Conservation (phyloP, 2,329 filamentous ascomycete species). For the Monosporascus cannonballus region DNA sequence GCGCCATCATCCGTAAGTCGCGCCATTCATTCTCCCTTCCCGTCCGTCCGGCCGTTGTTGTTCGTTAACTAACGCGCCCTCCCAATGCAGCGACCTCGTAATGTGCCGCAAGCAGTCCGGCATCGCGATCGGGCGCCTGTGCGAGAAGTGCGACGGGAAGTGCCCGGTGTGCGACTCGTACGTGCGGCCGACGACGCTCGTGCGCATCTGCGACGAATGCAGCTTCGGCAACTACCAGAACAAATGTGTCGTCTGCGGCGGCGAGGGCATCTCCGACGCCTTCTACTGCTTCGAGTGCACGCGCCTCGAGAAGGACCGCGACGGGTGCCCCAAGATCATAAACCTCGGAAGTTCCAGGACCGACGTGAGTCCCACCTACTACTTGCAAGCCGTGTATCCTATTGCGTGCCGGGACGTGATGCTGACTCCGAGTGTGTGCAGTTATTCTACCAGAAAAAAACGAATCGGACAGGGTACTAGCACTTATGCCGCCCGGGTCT, state of each 20-base stretch:
- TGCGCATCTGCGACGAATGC: slow-evolving; percentile 98
- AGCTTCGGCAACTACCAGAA: slow-evolving; percentile 99
- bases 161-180: slow-evolving; percentile 99
- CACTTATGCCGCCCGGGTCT: slow-evolving; percentile 41
- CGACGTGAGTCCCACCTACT: slow-evolving; percentile 55
- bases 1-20: slow-evolving; percentile 26
- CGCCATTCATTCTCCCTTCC: slow-evolving; percentile 22
- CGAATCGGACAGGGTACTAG: slow-evolving; percentile 56
- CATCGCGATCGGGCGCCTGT: slow-evolving; percentile 96
- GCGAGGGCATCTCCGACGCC: slow-evolving; percentile 94
- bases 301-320: slow-evolving; percentile 89
- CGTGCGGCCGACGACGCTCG: slow-evolving; percentile 93
- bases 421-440: slow-evolving; percentile 18
- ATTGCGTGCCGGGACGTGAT: slow-evolving; percentile 17
- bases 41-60: background rate
- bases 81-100: slow-evolving; percentile 69
- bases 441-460: slow-evolving; percentile 63
- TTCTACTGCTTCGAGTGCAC: slow-evolving; percentile 99
- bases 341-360: slow-evolving; percentile 94
- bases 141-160: slow-evolving; percentile 99
- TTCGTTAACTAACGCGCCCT: slow-evolving; percentile 19
- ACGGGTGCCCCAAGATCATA: slow-evolving; percentile 99
- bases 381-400: slow-evolving; percentile 18
- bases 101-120: slow-evolving; percentile 99
- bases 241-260: slow-evolving; percentile 98